phyloP scores from a whole-genome alignment of 306 rosid species.

The Inga leiocalycina region DNA sequence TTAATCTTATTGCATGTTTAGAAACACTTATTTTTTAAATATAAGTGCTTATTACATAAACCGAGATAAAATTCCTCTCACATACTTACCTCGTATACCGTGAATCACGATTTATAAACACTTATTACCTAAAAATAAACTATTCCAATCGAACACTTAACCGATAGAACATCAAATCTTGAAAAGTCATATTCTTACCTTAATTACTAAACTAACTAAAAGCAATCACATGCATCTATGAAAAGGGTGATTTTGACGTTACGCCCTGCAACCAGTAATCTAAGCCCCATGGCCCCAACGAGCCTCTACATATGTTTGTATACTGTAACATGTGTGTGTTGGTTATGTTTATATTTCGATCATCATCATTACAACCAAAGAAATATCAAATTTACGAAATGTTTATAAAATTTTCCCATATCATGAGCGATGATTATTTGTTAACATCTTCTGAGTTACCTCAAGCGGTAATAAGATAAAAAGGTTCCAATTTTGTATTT shows the following conservation, averaged over 20 bases:
- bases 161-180: not conserved
- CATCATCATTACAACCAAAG: too few relatives aligned
- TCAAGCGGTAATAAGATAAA: not conserved
- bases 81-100: too few relatives aligned
- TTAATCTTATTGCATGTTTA: too few relatives aligned
- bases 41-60: too few relatives aligned
- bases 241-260: not conserved
- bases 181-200: constrained; percentile 8
- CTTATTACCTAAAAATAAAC: too few relatives aligned
- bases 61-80: too few relatives aligned
- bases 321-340: too few relatives aligned
- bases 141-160: not conserved
- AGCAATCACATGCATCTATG: constrained; percentile 4
- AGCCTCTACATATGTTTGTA: too few relatives aligned
- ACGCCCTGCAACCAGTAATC: not conserved
- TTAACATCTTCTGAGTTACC: not conserved
- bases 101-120: too few relatives aligned
- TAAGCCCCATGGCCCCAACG: too few relatives aligned
- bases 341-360: too few relatives aligned
- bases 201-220: not conserved
- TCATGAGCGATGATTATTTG: not conserved
- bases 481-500: not conserved
- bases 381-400: not conserved
- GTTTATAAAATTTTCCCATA: not conserved
- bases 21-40: too few relatives aligned